Base-by-base conservation (phyloP, 2,329 filamentous ascomycete species). In the Massarina eburnea region DNA sequence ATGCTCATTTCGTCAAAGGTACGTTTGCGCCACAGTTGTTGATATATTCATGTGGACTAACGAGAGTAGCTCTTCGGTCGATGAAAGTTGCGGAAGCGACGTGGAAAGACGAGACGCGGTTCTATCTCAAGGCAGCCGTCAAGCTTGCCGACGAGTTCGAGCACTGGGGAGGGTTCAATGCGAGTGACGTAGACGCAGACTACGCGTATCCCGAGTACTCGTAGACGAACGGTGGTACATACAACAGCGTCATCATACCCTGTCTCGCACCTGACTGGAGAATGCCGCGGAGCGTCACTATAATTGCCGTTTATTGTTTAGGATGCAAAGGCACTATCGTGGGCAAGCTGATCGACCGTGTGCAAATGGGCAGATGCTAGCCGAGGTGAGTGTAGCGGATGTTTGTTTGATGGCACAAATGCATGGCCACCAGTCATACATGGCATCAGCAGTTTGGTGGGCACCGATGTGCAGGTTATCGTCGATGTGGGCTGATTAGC, bases 1-100 rank as follows among this genome's bases (percentile, higher is more conserved):
- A 97, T 71, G 80, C 88, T 15, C 88, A 95, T 71, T 96, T 84
- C 63, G 84, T 97, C 24, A 95, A 96, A 73, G 83, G 87, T 84
- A 71, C 32, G 50, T 37, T 19, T 30, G 17, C n/a, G 9, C 17
- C 12, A n/a, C n/a, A 19, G 39, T 33, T 4, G 22, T 19, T 27
- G 15, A 18, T 18, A n/a, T 33, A 46, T 15, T 21, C n/a, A 26
- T 12, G 32, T 41, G 21, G 42, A 41, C 52, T 62, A 40, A 61
- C 33, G n/a, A 15, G 33, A 7, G 40, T 40, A 85, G 87, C 80
- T 14, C 73, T 91, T 41, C 81, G 89, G 34, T 83, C 88, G 2
- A 85, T 92, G 76, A 84, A 77, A 67, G 89, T 89, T 64, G 86
- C 85, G 15, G 83, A 84, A 12, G 78, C 77, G 50, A 90, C 86